phyloP scores from a whole-genome alignment of 2,329 filamentous ascomycete species.

The Fusarium tricinctum region DNA sequence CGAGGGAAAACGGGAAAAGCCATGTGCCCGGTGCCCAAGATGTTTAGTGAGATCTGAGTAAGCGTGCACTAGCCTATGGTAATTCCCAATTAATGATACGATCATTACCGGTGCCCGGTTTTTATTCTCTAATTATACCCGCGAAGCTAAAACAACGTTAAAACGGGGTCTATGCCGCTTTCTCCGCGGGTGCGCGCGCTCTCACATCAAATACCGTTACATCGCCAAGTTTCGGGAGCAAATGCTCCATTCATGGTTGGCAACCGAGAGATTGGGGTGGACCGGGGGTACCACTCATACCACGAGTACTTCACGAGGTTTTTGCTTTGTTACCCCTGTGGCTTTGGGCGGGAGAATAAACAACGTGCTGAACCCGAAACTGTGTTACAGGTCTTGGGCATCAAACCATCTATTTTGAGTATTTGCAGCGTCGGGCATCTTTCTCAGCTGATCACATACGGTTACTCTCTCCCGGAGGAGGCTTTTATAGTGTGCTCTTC shows the following conservation, averaged over 20 bases:
- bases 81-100: not conserved
- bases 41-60: conserved; percentile 22
- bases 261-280: no score
- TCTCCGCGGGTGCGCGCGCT: not conserved
- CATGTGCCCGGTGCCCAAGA: not conserved
- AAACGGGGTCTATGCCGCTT: not conserved
- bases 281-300: not conserved
- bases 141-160: not conserved
- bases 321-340: not conserved
- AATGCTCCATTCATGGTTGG: not conserved
- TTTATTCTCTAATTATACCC: not conserved
- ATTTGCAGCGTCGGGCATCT: not conserved
- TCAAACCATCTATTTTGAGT: not conserved
- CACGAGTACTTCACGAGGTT: not conserved
- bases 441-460: not conserved
- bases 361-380: not conserved
- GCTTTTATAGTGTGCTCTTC: no score
- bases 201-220: not conserved
- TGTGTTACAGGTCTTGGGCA: conserved; percentile 1
- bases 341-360: not conserved
- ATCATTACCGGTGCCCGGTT: not conserved
- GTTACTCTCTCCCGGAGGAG: not conserved
- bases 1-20: not conserved
- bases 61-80: not conserved
- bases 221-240: not conserved